Evolutionary conservation across 2,329 filamentous ascomycete genomes (phyloP), one percentile per base, ranked within the genome.

Genomic region (Plectosphaerella plurivora): DNA sequence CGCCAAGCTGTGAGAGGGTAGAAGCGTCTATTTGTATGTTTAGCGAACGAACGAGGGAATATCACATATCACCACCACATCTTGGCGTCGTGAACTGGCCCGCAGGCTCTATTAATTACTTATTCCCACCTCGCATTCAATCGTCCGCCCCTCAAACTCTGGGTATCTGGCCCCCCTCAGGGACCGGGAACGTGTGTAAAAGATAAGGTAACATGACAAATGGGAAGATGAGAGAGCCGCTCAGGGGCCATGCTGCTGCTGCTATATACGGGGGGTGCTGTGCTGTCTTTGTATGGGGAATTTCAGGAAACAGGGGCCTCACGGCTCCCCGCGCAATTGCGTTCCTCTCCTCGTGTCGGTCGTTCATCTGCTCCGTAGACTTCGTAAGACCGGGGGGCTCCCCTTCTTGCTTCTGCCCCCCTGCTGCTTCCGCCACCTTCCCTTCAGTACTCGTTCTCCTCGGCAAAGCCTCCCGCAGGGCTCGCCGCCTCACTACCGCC

Each of bases 1-100:
- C 51, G 86, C 89, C 41, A 95, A 94, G 78, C 74, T 95, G 71
- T 95, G 76, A 75, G 44, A 2, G 11, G 16, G 41, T 22, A 24
- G 11, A 46, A 47, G 18, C 15, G 45, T 28, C 14, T 47, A 24
- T 25, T 36, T 33, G 24, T 47, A 47, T 33, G 28, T 47, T 33
- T 47, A 47, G n/a, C n/a, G 16, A 28, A 22, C 22, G 12, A 33
- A 8, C 4, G 28, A 11, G 11, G 28, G 28, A 33, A 33, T 33
- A 33, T 15, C 18, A 33, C 45, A 35, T 5, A 22, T 22, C 35
- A 33, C 24, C 45, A 28, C 35, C 45, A 47, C 45, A 33, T 47
- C 45, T 25, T 47, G 18, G 28, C 45, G 20, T 47, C 15, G 35
- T 33, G 35, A 47, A 22, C 22, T 10, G 8, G 45, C 24, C n/a